Percentiles rank a stretch among this genome's conserved stretches.
These are phyloP conservation scores for Sugiyamaella neomexicana DNA, from an alignment of 1,139 yeast genomes.

Conservation along the genomic window DNA sequence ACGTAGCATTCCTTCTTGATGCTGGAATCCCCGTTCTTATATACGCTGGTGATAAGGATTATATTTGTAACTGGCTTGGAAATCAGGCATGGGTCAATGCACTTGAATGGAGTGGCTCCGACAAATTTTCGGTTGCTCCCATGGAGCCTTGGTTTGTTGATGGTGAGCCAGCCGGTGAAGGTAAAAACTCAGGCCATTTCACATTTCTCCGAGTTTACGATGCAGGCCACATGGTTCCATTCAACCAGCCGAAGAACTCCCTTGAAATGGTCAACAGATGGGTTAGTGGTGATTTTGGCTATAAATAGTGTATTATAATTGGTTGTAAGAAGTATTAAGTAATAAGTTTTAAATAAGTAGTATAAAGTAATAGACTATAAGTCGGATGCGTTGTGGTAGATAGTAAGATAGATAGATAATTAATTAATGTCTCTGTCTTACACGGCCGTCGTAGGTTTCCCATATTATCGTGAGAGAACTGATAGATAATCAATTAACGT, in stretches of 20 bases:
- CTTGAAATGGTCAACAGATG: slow-evolving; percentile 79
- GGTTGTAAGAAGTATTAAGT: not conserved
- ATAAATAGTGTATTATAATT: slow-evolving; percentile 6
- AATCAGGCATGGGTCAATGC: slow-evolving; percentile 75
- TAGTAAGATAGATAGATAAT: too few relatives aligned
- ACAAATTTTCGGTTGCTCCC: slow-evolving; percentile 38
- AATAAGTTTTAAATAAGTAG: too few relatives aligned
- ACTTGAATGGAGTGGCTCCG: slow-evolving; percentile 57
- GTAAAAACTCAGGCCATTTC: slow-evolving; percentile 55
- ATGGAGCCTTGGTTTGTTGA: slow-evolving; percentile 41
- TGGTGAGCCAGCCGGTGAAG: slow-evolving; percentile 56
- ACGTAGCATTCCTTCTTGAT: slow-evolving; percentile 64
- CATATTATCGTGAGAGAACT: too few relatives aligned
- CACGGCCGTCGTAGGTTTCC: too few relatives aligned
- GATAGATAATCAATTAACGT: too few relatives aligned
- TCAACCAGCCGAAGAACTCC: slow-evolving; percentile 73
- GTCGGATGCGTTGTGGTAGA: too few relatives aligned
- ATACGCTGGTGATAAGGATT: slow-evolving; percentile 88
- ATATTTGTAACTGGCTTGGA: slow-evolving; percentile 89
- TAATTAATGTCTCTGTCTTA: too few relatives aligned
- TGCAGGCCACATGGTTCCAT: slow-evolving; percentile 77
- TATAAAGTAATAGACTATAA: too few relatives aligned
- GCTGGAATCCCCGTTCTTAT: slow-evolving; percentile 70
- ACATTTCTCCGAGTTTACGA: slow-evolving; percentile 63
- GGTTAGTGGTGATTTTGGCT: slow-evolving; percentile 48